Percentiles rank a stretch among this genome's conserved stretches.
These are phyloP conservation scores for Tetracladium maxilliforme DNA, from an alignment of 2,329 filamentous ascomycete genomes.

Conservation along the genomic window DNA sequence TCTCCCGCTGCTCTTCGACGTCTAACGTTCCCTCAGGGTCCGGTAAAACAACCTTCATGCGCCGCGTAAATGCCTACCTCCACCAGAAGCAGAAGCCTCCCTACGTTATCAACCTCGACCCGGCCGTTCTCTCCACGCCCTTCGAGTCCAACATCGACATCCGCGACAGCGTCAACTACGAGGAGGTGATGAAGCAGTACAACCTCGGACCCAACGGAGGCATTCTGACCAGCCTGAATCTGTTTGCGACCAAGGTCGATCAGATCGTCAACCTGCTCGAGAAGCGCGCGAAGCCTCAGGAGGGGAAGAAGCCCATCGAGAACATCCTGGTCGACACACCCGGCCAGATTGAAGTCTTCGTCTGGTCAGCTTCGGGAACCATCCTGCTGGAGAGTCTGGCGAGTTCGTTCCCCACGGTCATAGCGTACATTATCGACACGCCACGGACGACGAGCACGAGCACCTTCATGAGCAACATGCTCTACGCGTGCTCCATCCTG, in stretches of 20 bases:
- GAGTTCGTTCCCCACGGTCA: slow-evolving; percentile 87
- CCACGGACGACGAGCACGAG: slow-evolving; percentile 84
- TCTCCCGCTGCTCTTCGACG: too few relatives aligned
- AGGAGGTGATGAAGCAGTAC: slow-evolving; percentile 99
- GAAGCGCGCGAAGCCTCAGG: slow-evolving; percentile 61
- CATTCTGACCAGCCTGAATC: slow-evolving; percentile 86
- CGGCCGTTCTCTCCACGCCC: slow-evolving; percentile 81
- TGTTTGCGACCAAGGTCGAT: slow-evolving; percentile 96
- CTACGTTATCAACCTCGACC: slow-evolving; percentile 95
- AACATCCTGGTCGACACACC: slow-evolving; percentile 91
- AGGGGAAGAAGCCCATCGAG: slow-evolving; percentile 50
- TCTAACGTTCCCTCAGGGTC: slow-evolving; percentile 40
- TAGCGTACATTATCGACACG: slow-evolving; percentile 96
- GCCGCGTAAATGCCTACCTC: slow-evolving; percentile 87
- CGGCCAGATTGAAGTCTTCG: slow-evolving; percentile 96
- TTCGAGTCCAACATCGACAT: slow-evolving; percentile 99
- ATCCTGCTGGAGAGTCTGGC: slow-evolving; percentile 89
- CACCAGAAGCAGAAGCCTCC: slow-evolving; percentile 69
- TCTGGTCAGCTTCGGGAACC: slow-evolving; percentile 91
- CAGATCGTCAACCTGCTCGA: slow-evolving; percentile 83
- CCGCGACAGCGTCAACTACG: slow-evolving; percentile 96
- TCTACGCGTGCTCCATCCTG: slow-evolving; percentile 94
- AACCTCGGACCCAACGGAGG: slow-evolving; percentile 95
- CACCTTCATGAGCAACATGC: slow-evolving; percentile 99
- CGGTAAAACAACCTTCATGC: slow-evolving; percentile 99